These are phyloP conservation scores for Arthrinium phaeospermum DNA, from an alignment of 2,329 filamentous ascomycete species.

Conservation along the genomic window DNA sequence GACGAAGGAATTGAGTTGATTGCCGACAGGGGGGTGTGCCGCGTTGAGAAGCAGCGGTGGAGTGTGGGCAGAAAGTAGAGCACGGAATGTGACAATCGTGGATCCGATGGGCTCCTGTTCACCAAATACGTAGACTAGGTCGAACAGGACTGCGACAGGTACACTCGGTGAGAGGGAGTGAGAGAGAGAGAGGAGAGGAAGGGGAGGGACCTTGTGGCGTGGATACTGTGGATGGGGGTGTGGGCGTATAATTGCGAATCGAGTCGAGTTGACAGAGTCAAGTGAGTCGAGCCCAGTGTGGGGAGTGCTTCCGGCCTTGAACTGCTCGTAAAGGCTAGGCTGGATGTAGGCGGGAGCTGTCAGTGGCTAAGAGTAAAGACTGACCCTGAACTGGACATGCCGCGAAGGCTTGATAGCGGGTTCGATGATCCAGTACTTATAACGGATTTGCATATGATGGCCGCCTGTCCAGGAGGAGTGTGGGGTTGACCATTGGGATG, in stretches of 20 bases:
- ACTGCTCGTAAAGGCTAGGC: constrained; percentile 1
- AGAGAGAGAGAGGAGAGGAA: background rate
- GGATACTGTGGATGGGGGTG: background rate
- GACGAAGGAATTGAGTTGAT: constrained; percentile 18
- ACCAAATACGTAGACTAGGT: constrained; percentile 15
- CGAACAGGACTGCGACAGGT: constrained; percentile 9
- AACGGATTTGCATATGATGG: constrained; percentile 17
- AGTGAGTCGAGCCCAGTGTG: constrained; percentile 2
- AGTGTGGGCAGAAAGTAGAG: constrained; percentile 12
- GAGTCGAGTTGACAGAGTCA: background rate
- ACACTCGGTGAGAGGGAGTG: constrained; percentile 2
- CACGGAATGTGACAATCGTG: constrained; percentile 14
- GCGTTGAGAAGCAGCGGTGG: background rate
- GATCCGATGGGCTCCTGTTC: constrained; percentile 4
- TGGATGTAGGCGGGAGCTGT: background rate
- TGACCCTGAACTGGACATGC: constrained; percentile 11
- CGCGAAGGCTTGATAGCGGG: constrained; percentile 17
- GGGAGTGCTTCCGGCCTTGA: constrained; percentile 6
- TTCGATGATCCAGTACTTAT: constrained; percentile 17
- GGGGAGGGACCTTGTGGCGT: constrained; percentile 1
- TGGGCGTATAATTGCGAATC: background rate
- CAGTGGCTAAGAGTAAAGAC: constrained; percentile 14
- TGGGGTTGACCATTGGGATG: constrained; percentile 16
- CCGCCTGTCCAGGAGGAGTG: constrained; percentile 15
- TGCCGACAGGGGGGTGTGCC: constrained; percentile 15